phyloP scores from a whole-genome alignment of 495 filamentous ascomycete species.

The Trichoderma asperelloides region DNA sequence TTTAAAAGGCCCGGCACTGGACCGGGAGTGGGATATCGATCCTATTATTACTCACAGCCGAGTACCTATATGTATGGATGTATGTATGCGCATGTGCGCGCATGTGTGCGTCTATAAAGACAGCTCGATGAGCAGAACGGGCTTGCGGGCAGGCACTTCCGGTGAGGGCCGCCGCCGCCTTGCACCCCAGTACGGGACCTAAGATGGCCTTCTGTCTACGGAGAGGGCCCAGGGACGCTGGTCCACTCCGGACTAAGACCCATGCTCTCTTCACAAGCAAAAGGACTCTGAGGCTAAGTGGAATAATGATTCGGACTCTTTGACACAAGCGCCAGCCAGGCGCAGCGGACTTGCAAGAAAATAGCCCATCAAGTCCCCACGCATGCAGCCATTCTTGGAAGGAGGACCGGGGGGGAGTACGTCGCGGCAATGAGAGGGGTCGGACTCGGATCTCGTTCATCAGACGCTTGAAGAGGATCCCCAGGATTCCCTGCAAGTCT shows the following conservation, averaged over 20 bases:
- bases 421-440: constrained; percentile 17
- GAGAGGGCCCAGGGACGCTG: constrained; percentile 22
- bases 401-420: constrained; percentile 36
- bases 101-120: not conserved
- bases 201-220: constrained; percentile 10
- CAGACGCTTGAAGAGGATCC: constrained; percentile 6
- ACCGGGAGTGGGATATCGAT: constrained; percentile 6
- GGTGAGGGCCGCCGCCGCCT: constrained; percentile 6
- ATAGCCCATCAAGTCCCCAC: constrained; percentile 28
- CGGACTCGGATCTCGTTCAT: constrained; percentile 5
- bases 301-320: not conserved
- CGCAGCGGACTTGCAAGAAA: constrained; percentile 22
- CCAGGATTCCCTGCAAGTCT: not conserved
- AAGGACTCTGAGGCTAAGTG: constrained; percentile 6
- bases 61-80: not conserved
- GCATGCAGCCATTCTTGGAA: constrained; percentile 46
- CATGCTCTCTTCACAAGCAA: constrained; percentile 6
- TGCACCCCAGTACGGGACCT: constrained; percentile 7
- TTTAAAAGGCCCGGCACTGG: not conserved
- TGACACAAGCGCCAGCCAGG: constrained; percentile 11
- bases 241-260: constrained; percentile 1
- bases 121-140: not conserved
- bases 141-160: constrained; percentile 1
- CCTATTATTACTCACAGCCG: constrained; percentile 3
- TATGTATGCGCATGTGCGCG: not conserved